Evolutionary conservation across 192 early-diverging fungal species (phyloP).

Genomic region (Umbelopsis sp.): DNA sequence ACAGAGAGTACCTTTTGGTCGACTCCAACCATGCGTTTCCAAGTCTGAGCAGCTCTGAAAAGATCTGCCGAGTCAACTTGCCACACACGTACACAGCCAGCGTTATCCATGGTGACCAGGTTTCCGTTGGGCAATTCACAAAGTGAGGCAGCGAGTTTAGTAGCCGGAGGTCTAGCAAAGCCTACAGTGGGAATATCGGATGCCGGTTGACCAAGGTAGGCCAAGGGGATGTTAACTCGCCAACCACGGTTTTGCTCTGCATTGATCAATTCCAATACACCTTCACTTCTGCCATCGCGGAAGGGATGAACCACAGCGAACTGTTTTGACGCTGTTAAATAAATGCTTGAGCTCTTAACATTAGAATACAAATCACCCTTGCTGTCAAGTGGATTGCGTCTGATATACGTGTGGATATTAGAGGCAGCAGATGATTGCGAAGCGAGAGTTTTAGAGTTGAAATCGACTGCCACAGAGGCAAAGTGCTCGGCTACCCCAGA

Average conservation of each 20-base stretch:
- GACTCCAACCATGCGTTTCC: conserved; percentile 65
- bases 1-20: conserved; percentile 57
- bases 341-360: conserved; percentile 47
- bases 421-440: conserved; percentile 33
- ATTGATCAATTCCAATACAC: conserved; percentile 57
- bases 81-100: conserved; percentile 59
- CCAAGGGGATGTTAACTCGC: conserved; percentile 54
- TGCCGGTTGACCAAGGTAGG: conserved; percentile 39
- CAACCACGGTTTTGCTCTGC: conserved; percentile 50
- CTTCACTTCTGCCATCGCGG: conserved; percentile 59
- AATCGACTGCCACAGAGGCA: neutral
- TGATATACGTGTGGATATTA: conserved; percentile 50
- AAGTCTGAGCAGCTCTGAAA: conserved; percentile 54
- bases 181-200: conserved; percentile 38
- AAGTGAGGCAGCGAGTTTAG: conserved; percentile 53
- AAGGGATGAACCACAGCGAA: conserved; percentile 42
- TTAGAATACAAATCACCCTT: conserved; percentile 47
- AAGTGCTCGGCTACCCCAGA: conserved; percentile 4
- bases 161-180: conserved; percentile 43
- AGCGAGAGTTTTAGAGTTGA: conserved; percentile 13
- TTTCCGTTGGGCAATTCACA: conserved; percentile 55
- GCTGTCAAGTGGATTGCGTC: conserved; percentile 41
- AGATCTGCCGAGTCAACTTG: conserved; percentile 58
- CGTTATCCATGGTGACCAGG: conserved; percentile 63
- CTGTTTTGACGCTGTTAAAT: conserved; percentile 48